Conservation (phyloP, 2,329 filamentous ascomycete species). For the Cladosporium sp. region DNA sequence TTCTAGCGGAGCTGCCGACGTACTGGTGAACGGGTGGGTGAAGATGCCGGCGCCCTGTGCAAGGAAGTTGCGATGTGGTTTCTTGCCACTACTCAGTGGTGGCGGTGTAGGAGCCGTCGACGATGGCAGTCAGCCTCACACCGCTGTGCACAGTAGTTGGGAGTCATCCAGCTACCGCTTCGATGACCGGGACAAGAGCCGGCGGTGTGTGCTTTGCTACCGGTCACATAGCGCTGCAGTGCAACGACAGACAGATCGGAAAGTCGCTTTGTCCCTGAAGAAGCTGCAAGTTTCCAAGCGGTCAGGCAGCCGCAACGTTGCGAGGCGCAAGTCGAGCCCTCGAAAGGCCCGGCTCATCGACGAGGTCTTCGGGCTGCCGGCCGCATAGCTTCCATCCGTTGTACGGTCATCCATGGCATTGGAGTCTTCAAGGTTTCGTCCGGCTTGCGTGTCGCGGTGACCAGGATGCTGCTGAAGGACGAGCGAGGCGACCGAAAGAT, state of each 20-base stretch:
- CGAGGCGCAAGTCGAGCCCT: constrained; percentile 9
- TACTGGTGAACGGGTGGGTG: constrained; percentile 9
- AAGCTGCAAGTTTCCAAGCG: constrained; percentile 6
- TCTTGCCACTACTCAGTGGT: not conserved
- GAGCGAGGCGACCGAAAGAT: constrained; percentile 12
- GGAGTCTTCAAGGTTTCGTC: constrained; percentile 11
- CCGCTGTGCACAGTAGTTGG: constrained; percentile 6
- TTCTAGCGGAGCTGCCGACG: constrained; percentile 3
- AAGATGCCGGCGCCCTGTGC: not conserved
- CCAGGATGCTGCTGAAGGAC: constrained; percentile 2
- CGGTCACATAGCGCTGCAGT: constrained; percentile 11
- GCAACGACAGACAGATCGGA: constrained; percentile 1
- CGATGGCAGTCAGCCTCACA: constrained; percentile 3
- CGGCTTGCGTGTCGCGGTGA: constrained; percentile 10
- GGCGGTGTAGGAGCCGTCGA: constrained; percentile 16
- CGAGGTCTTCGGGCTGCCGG: not conserved
- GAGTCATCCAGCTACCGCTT: constrained; percentile 10
- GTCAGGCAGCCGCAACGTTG: constrained; percentile 9
- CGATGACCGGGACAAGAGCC: not conserved
- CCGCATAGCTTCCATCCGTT: not conserved
- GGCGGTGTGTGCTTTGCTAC: constrained; percentile 17
- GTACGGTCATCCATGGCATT: not conserved
- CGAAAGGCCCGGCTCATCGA: not conserved
- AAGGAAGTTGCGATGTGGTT: not conserved
- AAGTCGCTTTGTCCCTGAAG: constrained; percentile 12